Percentiles rank a stretch among this genome's conserved stretches.
Evolutionary conservation across 1,284 basidiomycete genomes (phyloP).

Genomic region (Apiotrichum mycotoxinovorans): DNA sequence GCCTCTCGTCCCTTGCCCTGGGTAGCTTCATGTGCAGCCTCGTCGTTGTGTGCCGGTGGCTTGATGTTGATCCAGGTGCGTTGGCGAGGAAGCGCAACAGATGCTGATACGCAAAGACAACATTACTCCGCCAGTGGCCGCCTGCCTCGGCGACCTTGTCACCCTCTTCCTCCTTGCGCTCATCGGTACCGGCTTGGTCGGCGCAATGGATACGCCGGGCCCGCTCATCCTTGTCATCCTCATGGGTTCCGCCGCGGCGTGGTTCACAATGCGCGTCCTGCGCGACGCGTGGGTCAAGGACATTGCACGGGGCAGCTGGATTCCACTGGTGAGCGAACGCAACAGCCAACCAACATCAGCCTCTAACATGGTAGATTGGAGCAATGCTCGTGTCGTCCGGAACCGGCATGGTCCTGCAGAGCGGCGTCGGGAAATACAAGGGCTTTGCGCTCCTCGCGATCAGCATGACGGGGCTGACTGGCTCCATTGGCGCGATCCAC

Average conservation of each 20-base stretch:
- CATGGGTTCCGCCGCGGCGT: conserved; percentile 57
- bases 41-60: conserved; percentile 71
- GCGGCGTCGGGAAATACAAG: conserved; percentile 77
- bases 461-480: conserved; percentile 82
- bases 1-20: conserved; percentile 70
- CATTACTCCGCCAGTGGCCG: conserved; percentile 88
- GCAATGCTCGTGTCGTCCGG: conserved; percentile 91
- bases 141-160: conserved; percentile 86
- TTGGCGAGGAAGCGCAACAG: neutral
- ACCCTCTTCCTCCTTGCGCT: conserved; percentile 75
- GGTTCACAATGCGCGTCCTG: conserved; percentile 56
- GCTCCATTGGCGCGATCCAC: conserved; percentile 85
- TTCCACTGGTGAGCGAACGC: conserved; percentile 62
- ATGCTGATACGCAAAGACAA: conserved; percentile 62
- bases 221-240: conserved; percentile 60
- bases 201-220: conserved; percentile 61
- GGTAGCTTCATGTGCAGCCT: conserved; percentile 91
- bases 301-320: conserved; percentile 80
- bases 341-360: too few relatives aligned
- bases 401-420: conserved; percentile 85
- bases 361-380: conserved; percentile 47
- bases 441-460: conserved; percentile 86
- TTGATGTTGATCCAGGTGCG: conserved; percentile 77
- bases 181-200: conserved; percentile 60
- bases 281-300: conserved; percentile 47